Percentiles rank a stretch among this genome's conserved stretches.
These are phyloP conservation scores for Akanthomyces lecanii DNA, from an alignment of 2,329 filamentous ascomycete genomes.

Conservation along the genomic window DNA sequence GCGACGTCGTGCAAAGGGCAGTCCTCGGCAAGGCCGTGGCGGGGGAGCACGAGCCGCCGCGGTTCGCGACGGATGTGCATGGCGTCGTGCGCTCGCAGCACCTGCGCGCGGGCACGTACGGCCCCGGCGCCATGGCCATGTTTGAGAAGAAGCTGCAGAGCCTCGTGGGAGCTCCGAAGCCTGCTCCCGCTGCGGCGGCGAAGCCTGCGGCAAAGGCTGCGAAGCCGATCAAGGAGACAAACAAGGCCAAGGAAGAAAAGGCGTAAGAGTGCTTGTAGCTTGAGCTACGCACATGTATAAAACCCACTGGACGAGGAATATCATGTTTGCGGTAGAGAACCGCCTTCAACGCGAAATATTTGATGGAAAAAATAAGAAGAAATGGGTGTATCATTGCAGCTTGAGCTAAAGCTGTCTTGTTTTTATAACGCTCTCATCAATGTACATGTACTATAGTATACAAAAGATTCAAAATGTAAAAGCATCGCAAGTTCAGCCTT, in stretches of 20 bases:
- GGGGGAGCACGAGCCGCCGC: slow-evolving; percentile 35
- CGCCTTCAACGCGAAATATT: not conserved
- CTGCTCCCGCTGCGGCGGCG: not conserved
- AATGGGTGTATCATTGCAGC: slow-evolving; percentile 2
- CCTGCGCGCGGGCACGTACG: slow-evolving; percentile 36
- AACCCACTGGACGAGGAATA: not conserved
- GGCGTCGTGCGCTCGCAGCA: slow-evolving; percentile 35
- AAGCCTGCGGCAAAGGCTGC: not conserved
- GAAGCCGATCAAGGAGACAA: slow-evolving; percentile 3
- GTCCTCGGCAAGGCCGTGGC: slow-evolving; percentile 31
- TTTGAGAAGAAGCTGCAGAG: slow-evolving; percentile 39
- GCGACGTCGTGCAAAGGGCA: slow-evolving; percentile 31
- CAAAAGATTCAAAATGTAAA: not conserved
- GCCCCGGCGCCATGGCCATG: slow-evolving; percentile 28
- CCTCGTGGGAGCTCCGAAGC: slow-evolving; percentile 20
- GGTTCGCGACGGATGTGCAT: slow-evolving; percentile 31
- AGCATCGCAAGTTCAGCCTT: not conserved
- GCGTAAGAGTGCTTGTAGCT: not conserved
- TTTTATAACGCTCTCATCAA: slow-evolving; percentile 13
- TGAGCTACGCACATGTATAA: not conserved
- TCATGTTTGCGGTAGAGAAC: not conserved
- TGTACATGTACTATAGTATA: slow-evolving; percentile 19
- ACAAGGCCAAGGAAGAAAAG: slow-evolving; percentile 1
- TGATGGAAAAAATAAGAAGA: not conserved
- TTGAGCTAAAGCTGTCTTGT: not conserved